A percentile compares a stretch with the other conserved stretches of the same genome.
Conservation (phyloP, 805 yeast species). For the Yarrowia hollandica region DNA sequence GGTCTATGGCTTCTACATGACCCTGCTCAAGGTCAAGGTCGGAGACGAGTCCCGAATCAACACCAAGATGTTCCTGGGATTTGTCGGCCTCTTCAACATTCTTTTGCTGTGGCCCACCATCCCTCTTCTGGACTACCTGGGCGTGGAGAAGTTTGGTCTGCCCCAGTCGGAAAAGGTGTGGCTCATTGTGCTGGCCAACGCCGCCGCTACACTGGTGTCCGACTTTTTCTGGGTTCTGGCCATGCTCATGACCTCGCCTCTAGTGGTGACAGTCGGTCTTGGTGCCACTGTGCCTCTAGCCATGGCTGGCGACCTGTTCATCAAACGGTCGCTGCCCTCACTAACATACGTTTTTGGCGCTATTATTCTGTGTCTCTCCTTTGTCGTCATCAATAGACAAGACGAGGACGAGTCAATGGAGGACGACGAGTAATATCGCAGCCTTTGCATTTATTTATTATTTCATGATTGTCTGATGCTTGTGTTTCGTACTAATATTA, state of each 20-base stretch:
- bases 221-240: slow-evolving; percentile 97
- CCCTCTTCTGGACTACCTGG: slow-evolving; percentile 59
- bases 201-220: slow-evolving; percentile 75
- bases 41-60: slow-evolving; percentile 73
- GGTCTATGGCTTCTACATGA: slow-evolving; percentile 90
- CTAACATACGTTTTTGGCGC: slow-evolving; percentile 77
- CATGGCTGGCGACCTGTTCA: slow-evolving; percentile 81
- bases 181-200: slow-evolving; percentile 60
- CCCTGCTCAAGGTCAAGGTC: slow-evolving; percentile 71
- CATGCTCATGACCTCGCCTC: slow-evolving; percentile 86
- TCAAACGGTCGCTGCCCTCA: slow-evolving; percentile 64
- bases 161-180: slow-evolving; percentile 60
- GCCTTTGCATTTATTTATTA: slow-evolving; percentile 14
- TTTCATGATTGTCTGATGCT: background rate
- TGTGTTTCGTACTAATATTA: too few species aligned
- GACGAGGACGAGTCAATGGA: slow-evolving; percentile 58
- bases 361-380: slow-evolving; percentile 71
- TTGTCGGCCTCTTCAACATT: slow-evolving; percentile 83
- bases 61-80: slow-evolving; percentile 89
- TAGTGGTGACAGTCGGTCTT: slow-evolving; percentile 93
- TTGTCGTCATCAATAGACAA: slow-evolving; percentile 76
- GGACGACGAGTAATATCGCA: background rate
- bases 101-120: slow-evolving; percentile 81
- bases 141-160: slow-evolving; percentile 68
- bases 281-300: slow-evolving; percentile 93